Conservation (phyloP, 2,329 filamentous ascomycete genomes). For the Penicillium sp. region DNA sequence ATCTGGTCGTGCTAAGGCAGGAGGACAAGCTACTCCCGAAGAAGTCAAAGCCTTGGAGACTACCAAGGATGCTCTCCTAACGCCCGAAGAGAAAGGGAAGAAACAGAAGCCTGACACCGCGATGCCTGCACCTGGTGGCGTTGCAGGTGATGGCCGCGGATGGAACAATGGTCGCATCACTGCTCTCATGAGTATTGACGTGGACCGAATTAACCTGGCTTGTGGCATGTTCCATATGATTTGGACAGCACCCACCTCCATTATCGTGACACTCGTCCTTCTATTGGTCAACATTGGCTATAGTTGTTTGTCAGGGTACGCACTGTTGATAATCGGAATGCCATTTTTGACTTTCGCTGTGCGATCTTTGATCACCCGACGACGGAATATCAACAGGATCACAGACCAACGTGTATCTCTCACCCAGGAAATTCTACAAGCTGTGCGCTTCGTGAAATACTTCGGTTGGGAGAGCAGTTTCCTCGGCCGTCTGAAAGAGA, state of each 20-base stretch:
- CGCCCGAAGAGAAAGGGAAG: slow-evolving; percentile 34
- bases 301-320: slow-evolving; percentile 85
- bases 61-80: slow-evolving; percentile 43
- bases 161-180: slow-evolving; percentile 93
- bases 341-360: slow-evolving; percentile 76
- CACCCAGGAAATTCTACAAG: slow-evolving; percentile 87
- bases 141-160: slow-evolving; percentile 69
- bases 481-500: slow-evolving; percentile 68
- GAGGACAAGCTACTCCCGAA: slow-evolving; percentile 59
- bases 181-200: slow-evolving; percentile 93
- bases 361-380: slow-evolving; percentile 69
- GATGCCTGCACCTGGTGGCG: slow-evolving; percentile 44
- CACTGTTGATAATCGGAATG: slow-evolving; percentile 72
- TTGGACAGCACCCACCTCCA: slow-evolving; percentile 80
- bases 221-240: slow-evolving; percentile 85
- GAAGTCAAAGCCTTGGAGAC: slow-evolving; percentile 46
- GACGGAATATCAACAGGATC: slow-evolving; percentile 82
- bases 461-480: slow-evolving; percentile 95
- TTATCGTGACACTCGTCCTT: slow-evolving; percentile 74
- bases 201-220: slow-evolving; percentile 86
- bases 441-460: slow-evolving; percentile 92
- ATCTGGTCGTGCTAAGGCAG: slow-evolving; percentile 82
- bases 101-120: slow-evolving; percentile 31
- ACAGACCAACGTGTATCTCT: slow-evolving; percentile 89
- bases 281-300: slow-evolving; percentile 86